Base-by-base conservation (phyloP, 1,284 basidiomycete genomes). In the Ustilago loliicola region DNA sequence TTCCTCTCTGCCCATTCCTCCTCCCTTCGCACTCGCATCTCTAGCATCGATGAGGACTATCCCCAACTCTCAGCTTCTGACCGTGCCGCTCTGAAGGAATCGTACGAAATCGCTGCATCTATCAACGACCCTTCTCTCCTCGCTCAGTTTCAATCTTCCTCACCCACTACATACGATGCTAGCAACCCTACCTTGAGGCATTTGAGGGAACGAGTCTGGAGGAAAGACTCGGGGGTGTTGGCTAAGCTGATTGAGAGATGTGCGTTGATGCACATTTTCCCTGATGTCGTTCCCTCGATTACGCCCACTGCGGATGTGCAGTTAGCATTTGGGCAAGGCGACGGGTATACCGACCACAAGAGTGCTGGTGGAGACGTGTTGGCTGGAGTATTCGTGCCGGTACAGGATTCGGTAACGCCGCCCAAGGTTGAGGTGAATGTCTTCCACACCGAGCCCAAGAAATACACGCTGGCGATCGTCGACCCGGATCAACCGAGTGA, bases 401-500 rank as follows among this genome's bases (percentile, higher is more conserved):
- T 65, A 1, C 21, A 9, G 1, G 36, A 92, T 91, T 94, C 93
- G 0, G 79, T 90, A 9, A 86, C 89, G 56, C 89, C 89, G 6
- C 93, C 93, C 1, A 88, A 87, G 63, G 79, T 96, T 9, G 91
- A 90, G 72, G 91, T 90, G 6, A 93, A 91, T 51, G 91, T 92
- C 1, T 96, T 92, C 88, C 93, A 94, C 86, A 88, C 90, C 0
- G 93, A 96, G 60, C 90, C 90, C 17, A 90, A 92, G 55, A 87
- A 92, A n/a, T 98, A 97, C 87, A 97, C 96, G 0, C 87, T 98
- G 70, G 87, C 96, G 34, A 91, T 98, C 86, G 88, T 98, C 54
- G 95, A 98, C 86, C 91, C 93, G 91, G 96, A 98, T 87, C 90
- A 93, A 19, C 96, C 95, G 10, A 89, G 93, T 80, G 90, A 91